Evolutionary conservation across 306 rosid species (phyloP).

Genomic region (Canavalia gladiata): DNA sequence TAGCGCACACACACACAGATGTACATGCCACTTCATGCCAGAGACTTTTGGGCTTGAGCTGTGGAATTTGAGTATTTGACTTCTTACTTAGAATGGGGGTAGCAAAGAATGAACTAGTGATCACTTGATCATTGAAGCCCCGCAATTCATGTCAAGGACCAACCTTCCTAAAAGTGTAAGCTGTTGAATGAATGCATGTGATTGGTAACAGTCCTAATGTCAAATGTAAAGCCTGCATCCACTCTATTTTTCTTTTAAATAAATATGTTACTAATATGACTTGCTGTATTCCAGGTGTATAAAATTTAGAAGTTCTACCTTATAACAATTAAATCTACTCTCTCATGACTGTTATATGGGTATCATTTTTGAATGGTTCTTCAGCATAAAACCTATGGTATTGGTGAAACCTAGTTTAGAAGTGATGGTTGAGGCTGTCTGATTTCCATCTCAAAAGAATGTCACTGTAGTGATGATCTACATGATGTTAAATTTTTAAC

Average conservation of each 20-base stretch:
- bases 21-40: too few species aligned
- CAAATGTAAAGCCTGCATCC: background rate
- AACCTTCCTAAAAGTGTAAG: constrained; percentile 7
- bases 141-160: constrained; percentile 34
- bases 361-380: constrained; percentile 22
- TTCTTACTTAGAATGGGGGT: constrained; percentile 17
- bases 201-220: too few species aligned
- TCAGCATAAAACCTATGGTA: background rate
- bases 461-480: constrained; percentile 12
- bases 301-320: constrained; percentile 2
- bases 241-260: constrained; percentile 9
- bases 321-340: background rate
- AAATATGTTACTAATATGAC: background rate
- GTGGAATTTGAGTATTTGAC: background rate
- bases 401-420: constrained; percentile 15
- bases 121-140: constrained; percentile 38
- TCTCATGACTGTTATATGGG: background rate
- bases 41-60: background rate
- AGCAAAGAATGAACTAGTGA: constrained; percentile 22
- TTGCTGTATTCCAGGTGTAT: constrained; percentile 28
- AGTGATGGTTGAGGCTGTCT: constrained; percentile 24
- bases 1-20: too few species aligned
- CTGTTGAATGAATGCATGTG: constrained; percentile 22
- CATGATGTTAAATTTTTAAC: background rate
- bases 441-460: background rate